These are phyloP conservation scores for Zangia roseola DNA, from an alignment of 768 basidiomycete genomes.

Conservation along the genomic window DNA sequence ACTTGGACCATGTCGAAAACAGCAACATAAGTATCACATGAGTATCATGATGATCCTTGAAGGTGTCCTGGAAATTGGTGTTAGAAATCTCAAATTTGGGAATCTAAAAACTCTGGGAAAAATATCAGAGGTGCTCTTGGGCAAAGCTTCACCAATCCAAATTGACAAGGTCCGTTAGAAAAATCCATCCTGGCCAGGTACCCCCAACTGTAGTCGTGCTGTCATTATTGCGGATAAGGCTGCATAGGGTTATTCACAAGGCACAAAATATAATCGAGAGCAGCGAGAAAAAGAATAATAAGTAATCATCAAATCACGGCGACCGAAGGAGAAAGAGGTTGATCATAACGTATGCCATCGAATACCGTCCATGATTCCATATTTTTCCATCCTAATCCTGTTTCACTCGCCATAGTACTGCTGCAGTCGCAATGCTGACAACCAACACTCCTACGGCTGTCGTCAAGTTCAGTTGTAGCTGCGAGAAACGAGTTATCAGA, in stretches of 20 bases:
- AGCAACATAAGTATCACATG: too few species aligned
- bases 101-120: too few species aligned
- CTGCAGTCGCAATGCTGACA: slow-evolving; percentile 65
- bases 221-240: slow-evolving; percentile 16
- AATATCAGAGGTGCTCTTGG: too few species aligned
- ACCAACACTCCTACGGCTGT: slow-evolving; percentile 66
- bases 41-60: too few species aligned
- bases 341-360: slow-evolving; percentile 16
- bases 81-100: too few species aligned
- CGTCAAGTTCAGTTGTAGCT: slow-evolving; percentile 34
- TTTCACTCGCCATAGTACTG: slow-evolving; percentile 71
- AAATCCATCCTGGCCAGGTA: too few species aligned
- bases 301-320: slow-evolving; percentile 25
- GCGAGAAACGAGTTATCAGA: slow-evolving; percentile 25
- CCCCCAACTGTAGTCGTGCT: slow-evolving; percentile 15
- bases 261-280: slow-evolving; percentile 17
- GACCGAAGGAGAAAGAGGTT: slow-evolving; percentile 2
- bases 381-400: slow-evolving; percentile 31
- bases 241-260: slow-evolving; percentile 29
- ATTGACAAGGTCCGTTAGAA: too few species aligned
- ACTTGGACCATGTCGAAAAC: too few species aligned
- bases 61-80: too few species aligned
- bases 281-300: slow-evolving; percentile 25
- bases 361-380: slow-evolving; percentile 18
- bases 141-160: too few species aligned